phyloP scores from a whole-genome alignment of 768 basidiomycete genomes.

The Epithele typhae region DNA sequence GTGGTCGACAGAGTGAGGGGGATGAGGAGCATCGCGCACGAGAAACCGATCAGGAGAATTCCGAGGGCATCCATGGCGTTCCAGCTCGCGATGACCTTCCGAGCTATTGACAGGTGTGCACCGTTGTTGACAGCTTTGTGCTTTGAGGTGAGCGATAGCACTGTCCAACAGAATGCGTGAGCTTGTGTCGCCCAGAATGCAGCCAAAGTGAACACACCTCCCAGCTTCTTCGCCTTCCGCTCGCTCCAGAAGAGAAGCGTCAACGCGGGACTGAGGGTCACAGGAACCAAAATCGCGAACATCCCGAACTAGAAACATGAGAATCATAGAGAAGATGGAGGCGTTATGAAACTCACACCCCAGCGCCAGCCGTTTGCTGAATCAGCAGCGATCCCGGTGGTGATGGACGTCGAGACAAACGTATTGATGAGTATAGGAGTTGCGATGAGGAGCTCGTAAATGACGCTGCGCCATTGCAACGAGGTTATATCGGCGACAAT shows the following conservation, averaged over 20 bases:
- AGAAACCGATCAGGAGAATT: conserved; percentile 16
- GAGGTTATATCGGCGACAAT: conserved; percentile 9
- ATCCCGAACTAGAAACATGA: not conserved
- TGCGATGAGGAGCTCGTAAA: no score
- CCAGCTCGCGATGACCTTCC: conserved; percentile 5
- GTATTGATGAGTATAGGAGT: no score
- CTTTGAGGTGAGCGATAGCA: not conserved
- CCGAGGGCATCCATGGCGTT: conserved; percentile 17
- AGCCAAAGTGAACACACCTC: no score
- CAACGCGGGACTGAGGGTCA: not conserved
- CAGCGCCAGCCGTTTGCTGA: no score
- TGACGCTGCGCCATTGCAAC: conserved; percentile 7
- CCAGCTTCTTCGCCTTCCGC: conserved; percentile 1
- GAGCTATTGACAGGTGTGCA: not conserved
- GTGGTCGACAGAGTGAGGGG: conserved; percentile 14
- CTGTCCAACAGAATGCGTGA: not conserved
- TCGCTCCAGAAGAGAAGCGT: not conserved
- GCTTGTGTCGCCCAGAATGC: no score
- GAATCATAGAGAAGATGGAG: not conserved
- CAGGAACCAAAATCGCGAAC: conserved; percentile 3
- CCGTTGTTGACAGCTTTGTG: not conserved
- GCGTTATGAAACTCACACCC: no score
- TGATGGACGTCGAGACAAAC: not conserved
- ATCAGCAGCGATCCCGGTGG: not conserved
- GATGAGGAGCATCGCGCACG: conserved; percentile 13